Conservation (phyloP, 2,329 filamentous ascomycete species). For the Penicillium psychrosexuale region DNA sequence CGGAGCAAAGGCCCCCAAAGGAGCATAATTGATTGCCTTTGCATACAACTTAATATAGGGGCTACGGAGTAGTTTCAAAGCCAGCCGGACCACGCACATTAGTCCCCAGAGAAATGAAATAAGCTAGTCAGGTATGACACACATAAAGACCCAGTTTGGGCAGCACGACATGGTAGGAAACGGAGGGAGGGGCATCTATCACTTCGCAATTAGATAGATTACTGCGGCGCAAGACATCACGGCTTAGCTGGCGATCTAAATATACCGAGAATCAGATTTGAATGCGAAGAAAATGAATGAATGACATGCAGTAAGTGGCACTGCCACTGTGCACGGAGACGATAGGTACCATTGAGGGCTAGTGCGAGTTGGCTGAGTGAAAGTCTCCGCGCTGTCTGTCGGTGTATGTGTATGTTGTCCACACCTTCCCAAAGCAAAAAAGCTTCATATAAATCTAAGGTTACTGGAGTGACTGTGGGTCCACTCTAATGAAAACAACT, state of each 20-base stretch:
- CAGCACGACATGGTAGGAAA: not conserved
- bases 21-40: not conserved
- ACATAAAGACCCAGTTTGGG: not conserved
- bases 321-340: not conserved
- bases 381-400: not conserved
- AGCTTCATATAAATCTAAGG: not conserved
- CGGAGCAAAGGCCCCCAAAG: not conserved
- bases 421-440: conserved; percentile 8
- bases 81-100: conserved; percentile 4
- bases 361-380: not conserved
- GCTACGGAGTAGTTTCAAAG: not conserved
- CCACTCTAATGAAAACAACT: not conserved
- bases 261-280: not conserved
- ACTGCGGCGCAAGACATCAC: not conserved
- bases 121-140: conserved; percentile 1
- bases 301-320: not conserved
- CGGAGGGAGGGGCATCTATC: not conserved
- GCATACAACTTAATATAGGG: not conserved
- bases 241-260: conserved; percentile 4
- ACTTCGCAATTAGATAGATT: not conserved
- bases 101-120: not conserved
- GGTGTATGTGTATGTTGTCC: not conserved
- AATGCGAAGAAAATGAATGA: not conserved
- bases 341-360: not conserved
- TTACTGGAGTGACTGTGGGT: conserved; percentile 3